phyloP scores from a whole-genome alignment of 345 rosid genomes.

The Abelmoschus esculentus region DNA sequence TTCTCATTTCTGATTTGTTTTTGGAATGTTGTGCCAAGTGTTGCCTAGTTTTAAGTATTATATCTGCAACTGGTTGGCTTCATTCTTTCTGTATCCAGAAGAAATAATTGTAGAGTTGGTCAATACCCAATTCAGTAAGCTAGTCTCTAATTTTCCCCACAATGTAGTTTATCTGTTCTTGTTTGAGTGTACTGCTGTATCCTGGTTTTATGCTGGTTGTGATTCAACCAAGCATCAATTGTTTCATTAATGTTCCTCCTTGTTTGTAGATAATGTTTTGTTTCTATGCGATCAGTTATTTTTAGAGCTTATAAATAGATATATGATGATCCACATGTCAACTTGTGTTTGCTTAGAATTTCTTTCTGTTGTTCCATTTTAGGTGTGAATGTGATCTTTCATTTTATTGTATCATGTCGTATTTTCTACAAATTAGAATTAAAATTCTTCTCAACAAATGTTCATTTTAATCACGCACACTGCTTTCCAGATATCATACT shows the following conservation, averaged over 20 bases:
- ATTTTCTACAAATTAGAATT: neutral
- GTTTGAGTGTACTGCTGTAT: neutral
- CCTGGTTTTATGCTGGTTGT: neutral
- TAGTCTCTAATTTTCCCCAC: neutral
- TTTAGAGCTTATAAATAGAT: neutral
- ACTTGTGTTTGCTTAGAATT: neutral
- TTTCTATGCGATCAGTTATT: neutral
- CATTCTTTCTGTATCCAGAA: neutral
- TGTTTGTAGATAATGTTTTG: neutral
- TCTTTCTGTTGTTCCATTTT: neutral
- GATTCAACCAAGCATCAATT: neutral
- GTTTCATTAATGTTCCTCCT: neutral
- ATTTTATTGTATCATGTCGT: neutral
- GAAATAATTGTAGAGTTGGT: neutral
- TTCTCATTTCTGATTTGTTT: slow-evolving; percentile 1
- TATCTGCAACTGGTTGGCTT: neutral
- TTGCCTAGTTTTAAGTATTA: neutral
- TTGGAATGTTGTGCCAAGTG: neutral
- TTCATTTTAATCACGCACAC: neutral
- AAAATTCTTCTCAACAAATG: neutral
- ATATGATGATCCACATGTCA: neutral
- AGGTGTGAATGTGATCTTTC: neutral
- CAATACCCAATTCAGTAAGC: neutral
- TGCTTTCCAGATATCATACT: neutral
- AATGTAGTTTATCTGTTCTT: neutral